Base-by-base conservation (phyloP, 805 yeast species). In the Yamadazyma nakazawae region DNA sequence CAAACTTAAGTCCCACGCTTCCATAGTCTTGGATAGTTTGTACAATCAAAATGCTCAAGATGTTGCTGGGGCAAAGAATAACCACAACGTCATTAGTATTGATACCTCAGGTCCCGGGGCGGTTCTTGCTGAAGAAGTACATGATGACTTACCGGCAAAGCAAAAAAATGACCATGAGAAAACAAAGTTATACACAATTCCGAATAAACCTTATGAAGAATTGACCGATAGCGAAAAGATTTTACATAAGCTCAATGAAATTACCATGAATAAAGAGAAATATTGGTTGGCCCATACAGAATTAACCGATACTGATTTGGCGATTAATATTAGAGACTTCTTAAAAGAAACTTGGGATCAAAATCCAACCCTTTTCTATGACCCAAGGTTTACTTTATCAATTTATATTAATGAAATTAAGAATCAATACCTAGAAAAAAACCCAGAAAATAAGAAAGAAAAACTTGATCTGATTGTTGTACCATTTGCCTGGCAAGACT, bases 331-430 rank as follows among this genome's bases (percentile, higher is more conserved):
- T 30, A 42, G 45, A 17, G 64, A 60, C 32, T 59, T 59, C 47
- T 28, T 43, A 37, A 49, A 47, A 37, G 49, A 43, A 21, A 48
- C 38, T 13, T 57, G 60, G 57, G 45, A 31, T 9, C 44, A 51
- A 18, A 54, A 57, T 7, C 60, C 58, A 1, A 50, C 53, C n/a
- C 64, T 25, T 70, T 63, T 65, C 24, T 75, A 69, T 51, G 87
- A 82, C 50, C 87, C 87, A 14, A 61, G 86, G 37, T 66, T 82
- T 50, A 75, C 85, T 0, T 65, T 77, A 52, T 63, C 84, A 1
- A 75, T 61, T 11, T 76, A 77, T 58, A 49, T 81, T 26, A 63
- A 72, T 47, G 67, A 75, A 49, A 64, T 78, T 21, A 55, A 54
- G 36, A 49, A 59, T 38, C 57, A 53, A 37, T 42, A 49, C 32